Percentiles rank a stretch among this genome's conserved stretches.
Conservation (phyloP, 495 filamentous ascomycete species). For the Penicillium cosmopolitanum region DNA sequence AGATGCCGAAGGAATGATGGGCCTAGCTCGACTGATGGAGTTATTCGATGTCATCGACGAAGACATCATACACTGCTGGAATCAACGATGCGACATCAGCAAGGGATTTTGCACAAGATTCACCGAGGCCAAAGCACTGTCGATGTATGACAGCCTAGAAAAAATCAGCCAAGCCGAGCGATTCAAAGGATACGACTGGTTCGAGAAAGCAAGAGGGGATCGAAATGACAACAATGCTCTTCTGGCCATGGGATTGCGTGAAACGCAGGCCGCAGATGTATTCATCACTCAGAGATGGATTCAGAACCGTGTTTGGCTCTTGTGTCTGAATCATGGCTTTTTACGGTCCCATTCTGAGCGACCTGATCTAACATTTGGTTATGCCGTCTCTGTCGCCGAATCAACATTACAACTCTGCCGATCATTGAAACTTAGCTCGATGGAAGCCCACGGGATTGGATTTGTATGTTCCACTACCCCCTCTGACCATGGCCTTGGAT, state of each 20-base stretch:
- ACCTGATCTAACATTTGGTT: conserved; percentile 65
- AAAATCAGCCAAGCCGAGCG: conserved; percentile 36
- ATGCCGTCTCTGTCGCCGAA: conserved; percentile 70
- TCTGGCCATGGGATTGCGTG: conserved; percentile 55
- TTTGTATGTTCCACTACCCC: conserved; percentile 53
- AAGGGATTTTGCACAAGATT: conserved; percentile 40
- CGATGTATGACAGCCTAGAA: conserved; percentile 39
- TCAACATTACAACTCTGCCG: conserved; percentile 66
- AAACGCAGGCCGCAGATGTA: conserved; percentile 71
- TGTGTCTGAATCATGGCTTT: conserved; percentile 59
- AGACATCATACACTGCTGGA: conserved; percentile 48
- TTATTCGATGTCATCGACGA: conserved; percentile 48
- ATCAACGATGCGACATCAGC: conserved; percentile 39
- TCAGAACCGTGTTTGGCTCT: conserved; percentile 79
- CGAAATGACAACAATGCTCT: conserved; percentile 39
- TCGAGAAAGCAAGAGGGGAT: conserved; percentile 49
- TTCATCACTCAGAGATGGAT: conserved; percentile 80
- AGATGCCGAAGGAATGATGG: conserved; percentile 49
- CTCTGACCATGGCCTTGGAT: neutral
- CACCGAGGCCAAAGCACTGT: conserved; percentile 39
- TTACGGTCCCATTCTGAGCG: conserved; percentile 55
- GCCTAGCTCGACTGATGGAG: conserved; percentile 46
- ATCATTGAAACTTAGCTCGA: conserved; percentile 62
- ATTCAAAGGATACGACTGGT: conserved; percentile 67
- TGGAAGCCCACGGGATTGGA: conserved; percentile 75